phyloP scores from a whole-genome alignment of 257 asterid genomes.

The Solanum rostratum region DNA sequence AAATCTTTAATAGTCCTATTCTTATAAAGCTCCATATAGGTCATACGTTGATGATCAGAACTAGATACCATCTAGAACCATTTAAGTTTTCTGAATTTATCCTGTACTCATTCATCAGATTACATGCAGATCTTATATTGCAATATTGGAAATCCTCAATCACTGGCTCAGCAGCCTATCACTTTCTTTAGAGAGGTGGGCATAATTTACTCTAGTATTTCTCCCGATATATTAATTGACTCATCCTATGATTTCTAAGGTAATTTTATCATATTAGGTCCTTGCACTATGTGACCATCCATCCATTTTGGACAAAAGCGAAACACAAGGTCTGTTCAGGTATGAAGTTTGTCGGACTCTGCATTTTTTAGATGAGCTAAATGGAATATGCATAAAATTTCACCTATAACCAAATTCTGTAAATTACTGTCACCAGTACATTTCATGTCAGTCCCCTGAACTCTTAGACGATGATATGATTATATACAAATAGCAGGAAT shows the following conservation, averaged over 20 bases:
- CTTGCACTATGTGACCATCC: conserved; percentile 96
- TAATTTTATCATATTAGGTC: conserved; percentile 35
- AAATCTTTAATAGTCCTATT: neutral
- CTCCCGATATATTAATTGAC: neutral
- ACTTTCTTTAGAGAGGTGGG: conserved; percentile 95
- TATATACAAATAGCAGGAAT: neutral
- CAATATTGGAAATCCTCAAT: conserved; percentile 93
- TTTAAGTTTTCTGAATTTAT: neutral
- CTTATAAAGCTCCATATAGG: neutral
- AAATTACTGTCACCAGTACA: neutral
- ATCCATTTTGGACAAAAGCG: conserved; percentile 74
- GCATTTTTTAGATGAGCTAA: neutral
- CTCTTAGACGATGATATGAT: neutral
- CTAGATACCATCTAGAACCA: neutral
- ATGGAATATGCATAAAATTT: neutral
- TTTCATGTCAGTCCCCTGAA: neutral
- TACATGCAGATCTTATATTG: conserved; percentile 69
- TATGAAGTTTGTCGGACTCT: conserved; percentile 1
- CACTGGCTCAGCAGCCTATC: conserved; percentile 91
- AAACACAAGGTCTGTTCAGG: conserved; percentile 90
- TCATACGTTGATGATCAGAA: neutral
- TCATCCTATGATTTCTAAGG: conserved; percentile 1
- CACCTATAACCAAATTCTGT: neutral
- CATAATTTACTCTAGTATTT: neutral
- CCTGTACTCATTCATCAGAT: neutral